Evolutionary conservation across 495 filamentous ascomycete species (phyloP).

Genomic region (Penicillium nucicola): DNA sequence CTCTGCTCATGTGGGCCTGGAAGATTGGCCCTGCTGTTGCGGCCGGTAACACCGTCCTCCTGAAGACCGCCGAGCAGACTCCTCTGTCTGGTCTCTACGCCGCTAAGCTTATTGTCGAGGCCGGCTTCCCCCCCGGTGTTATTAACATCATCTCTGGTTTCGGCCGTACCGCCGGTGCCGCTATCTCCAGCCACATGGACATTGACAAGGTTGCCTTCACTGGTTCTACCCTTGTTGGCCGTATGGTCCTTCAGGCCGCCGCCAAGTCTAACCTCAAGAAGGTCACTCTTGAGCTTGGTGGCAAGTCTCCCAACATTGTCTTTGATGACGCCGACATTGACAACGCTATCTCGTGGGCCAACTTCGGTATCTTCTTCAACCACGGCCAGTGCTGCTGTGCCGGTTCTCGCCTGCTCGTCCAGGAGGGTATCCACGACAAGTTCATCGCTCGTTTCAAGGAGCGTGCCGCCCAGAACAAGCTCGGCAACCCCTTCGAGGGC

Average conservation of each 20-base stretch:
- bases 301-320: conserved; percentile 97
- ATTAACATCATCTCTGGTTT: conserved; percentile 94
- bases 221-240: conserved; percentile 86
- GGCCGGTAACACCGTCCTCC: conserved; percentile 81
- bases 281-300: conserved; percentile 97
- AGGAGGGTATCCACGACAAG: conserved; percentile 94
- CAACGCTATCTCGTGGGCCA: conserved; percentile 94
- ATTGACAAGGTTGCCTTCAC: conserved; percentile 99
- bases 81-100: conserved; percentile 85
- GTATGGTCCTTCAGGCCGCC: conserved; percentile 92
- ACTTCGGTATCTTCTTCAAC: conserved; percentile 99
- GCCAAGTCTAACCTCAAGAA: conserved; percentile 96
- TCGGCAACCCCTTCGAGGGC: conserved; percentile 85
- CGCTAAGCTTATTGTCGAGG: conserved; percentile 79
- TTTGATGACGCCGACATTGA: conserved; percentile 96
- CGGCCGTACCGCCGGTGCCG: conserved; percentile 85
- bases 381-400: conserved; percentile 99
- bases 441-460: conserved; percentile 86
- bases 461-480: conserved; percentile 75
- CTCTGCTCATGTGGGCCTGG: conserved; percentile 95
- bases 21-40: conserved; percentile 95
- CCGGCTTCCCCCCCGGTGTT: conserved; percentile 94
- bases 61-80: conserved; percentile 97
- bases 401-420: conserved; percentile 92
- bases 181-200: conserved; percentile 92